Evolutionary conservation across 2,329 filamentous ascomycete genomes (phyloP), one percentile per base, ranked within the genome.

Genomic region (Coniosporium tulheliwenetii): DNA sequence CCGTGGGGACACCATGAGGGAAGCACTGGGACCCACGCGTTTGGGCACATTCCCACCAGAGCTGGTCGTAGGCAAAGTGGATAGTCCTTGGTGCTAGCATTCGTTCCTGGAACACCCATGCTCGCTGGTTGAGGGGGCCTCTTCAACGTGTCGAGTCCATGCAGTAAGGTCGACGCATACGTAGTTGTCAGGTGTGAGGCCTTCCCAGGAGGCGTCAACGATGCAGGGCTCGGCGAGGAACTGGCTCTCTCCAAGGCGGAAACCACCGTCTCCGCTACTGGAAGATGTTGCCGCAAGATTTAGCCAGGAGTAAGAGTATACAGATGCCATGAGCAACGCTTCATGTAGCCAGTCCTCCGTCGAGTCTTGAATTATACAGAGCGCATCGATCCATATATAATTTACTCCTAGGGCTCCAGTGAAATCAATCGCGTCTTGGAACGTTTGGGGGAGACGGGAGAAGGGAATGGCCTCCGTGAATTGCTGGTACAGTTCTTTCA

Each of bases 81-180:
- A 48, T 14, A 2, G 39, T 36, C 9, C 46, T 36, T 10, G 45
- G 43, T 12, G 46, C 38, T 30, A 48, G 40, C 10, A 43, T 29
- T 10, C 45, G 40, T 41, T 48, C 46, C 26, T 48, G 46, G 9
- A 47, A 29, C 10, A 42, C 45, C 46, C 45, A 48, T 9, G 37
- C 46, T 31, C 45, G 40, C 7, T 37, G 10, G 10, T 37, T 37
- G 10, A 37, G 10, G 10, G 36, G 36, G 19, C 19, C 19, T 26
- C 19, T 26, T 26, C 19, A 7, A 26, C 19, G 7, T 26, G 19
- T 26, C 19, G 19, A 7, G 19, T 26, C 19, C 19, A 26, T 15
- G 13, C 5, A 3, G 13, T 15, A 10, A 33, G 13, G 8, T 12
- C 10, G 10, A 12, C 32, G 32, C 32, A 33, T 5, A 19, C 10